Base-by-base conservation (phyloP, 371 early-diverging fungal species). In the Apophysomyces variabilis region DNA sequence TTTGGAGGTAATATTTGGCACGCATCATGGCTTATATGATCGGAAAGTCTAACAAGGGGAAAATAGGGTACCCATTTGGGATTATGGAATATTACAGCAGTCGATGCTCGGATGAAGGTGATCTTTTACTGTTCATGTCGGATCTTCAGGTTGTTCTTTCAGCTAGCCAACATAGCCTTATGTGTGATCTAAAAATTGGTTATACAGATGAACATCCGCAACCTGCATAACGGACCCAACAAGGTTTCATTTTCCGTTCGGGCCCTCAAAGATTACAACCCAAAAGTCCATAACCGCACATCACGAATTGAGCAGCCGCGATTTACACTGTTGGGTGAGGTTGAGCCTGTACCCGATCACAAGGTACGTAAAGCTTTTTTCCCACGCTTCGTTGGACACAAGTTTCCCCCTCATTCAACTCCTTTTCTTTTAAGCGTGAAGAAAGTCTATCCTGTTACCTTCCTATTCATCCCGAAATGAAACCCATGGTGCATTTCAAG, bases 61-160 rank as follows among this genome's bases (percentile, higher is more conserved):
- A 26, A 18, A 14, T 50, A 64, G 85, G 83, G 5, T 77, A 70
- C 69, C 87, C 87, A 13, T 85, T 87, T 63, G 85, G 83, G 58
- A 74, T 83, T 57, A 75, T 87, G 82, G 85, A 87, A 43, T 87
- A 84, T 60, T 87, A 80, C 50, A 74, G 71, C 21, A 82, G 78
- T 61, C 74, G 77, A 44, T 84, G 83, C 58, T 72, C 75, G 16
- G 60, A 72, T 4, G 67, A 68, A 16, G 85, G 87, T 54, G 73
- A 78, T 68, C 74, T 80, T 38, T 50, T 82, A 47, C 59, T 84
- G 64, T 73, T 80, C 44, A 73, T 87, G 68, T 74, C 77, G 1
- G 66, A 79, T 58, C 64, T 82, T 38, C 75, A 83, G 71, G 68
- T 76, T 70, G 68, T 64, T 47, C 68, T n/a, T 65, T 72, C 26